phyloP scores from a whole-genome alignment of 2,329 filamentous ascomycete species.

The Stylonectria norvegica region DNA sequence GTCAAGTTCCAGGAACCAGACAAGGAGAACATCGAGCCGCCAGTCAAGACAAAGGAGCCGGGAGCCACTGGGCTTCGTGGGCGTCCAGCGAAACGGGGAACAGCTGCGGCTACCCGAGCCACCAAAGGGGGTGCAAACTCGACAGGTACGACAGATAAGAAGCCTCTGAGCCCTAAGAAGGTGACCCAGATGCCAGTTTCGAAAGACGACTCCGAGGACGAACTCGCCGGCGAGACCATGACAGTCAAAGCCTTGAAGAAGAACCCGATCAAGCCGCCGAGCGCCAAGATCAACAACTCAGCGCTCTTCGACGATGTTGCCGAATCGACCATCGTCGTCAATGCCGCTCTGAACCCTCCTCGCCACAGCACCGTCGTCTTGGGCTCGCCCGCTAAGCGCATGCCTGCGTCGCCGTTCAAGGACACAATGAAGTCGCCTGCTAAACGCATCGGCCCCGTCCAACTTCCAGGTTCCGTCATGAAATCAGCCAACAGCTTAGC shows the following conservation, averaged over 20 bases:
- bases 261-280: slow-evolving; percentile 51
- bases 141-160: slow-evolving; percentile 38
- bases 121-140: slow-evolving; percentile 31
- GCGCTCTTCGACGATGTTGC: slow-evolving; percentile 10
- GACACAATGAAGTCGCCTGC: slow-evolving; percentile 56
- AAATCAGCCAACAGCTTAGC: slow-evolving; percentile 19
- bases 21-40: slow-evolving; percentile 59
- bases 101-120: slow-evolving; percentile 32
- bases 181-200: slow-evolving; percentile 53
- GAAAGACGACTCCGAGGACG: slow-evolving; percentile 55
- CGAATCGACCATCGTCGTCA: slow-evolving; percentile 28
- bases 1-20: slow-evolving; percentile 63
- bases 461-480: slow-evolving; percentile 33
- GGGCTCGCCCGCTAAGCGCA: slow-evolving; percentile 55
- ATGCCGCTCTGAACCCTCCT: slow-evolving; percentile 31
- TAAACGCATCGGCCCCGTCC: slow-evolving; percentile 37
- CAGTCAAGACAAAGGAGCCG: slow-evolving; percentile 35
- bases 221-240: slow-evolving; percentile 52
- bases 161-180: slow-evolving; percentile 63
- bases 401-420: slow-evolving; percentile 50
- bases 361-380: slow-evolving; percentile 40
- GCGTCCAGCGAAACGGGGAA: slow-evolving; percentile 43
- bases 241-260: slow-evolving; percentile 52
- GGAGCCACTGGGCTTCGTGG: slow-evolving; percentile 35
- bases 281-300: slow-evolving; percentile 9